phyloP scores from a whole-genome alignment of 2,329 filamentous ascomycete species.

The Colletotrichum somersetense region DNA sequence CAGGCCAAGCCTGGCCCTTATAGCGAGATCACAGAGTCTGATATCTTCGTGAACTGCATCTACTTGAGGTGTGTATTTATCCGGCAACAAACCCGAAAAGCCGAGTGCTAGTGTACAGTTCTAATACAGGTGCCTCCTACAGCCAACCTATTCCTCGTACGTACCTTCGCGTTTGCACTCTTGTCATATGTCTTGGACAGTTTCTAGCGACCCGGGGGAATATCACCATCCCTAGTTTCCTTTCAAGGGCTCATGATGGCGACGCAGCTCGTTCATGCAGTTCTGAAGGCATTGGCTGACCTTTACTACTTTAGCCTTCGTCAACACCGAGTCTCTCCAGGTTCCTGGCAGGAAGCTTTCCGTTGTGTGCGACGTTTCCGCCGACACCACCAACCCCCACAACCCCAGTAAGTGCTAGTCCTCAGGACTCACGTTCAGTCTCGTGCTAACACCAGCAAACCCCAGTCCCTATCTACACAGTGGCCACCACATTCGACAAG shows the following conservation, averaged over 20 bases:
- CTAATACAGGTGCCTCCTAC: neutral
- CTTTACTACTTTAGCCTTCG: conserved; percentile 72
- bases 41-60: conserved; percentile 90
- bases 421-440: neutral
- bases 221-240: neutral
- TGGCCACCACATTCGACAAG: conserved; percentile 87
- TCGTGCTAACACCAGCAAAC: conserved; percentile 40
- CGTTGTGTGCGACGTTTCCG: conserved; percentile 84
- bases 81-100: too few species aligned
- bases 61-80: conserved; percentile 67
- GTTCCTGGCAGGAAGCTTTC: conserved; percentile 77
- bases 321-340: conserved; percentile 78
- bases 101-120: neutral
- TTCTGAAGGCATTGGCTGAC: conserved; percentile 52
- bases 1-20: conserved; percentile 78
- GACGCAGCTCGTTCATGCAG: too few species aligned
- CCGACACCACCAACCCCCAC: conserved; percentile 80
- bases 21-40: conserved; percentile 79
- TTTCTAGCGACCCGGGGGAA: neutral
- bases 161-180: neutral
- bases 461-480: conserved; percentile 81
- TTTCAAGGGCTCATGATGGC: neutral
- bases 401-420: conserved; percentile 54
- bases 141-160: conserved; percentile 55
- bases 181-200: neutral